Evolutionary conservation across 345 rosid genomes (phyloP).

Genomic region (Syzygium grande): DNA sequence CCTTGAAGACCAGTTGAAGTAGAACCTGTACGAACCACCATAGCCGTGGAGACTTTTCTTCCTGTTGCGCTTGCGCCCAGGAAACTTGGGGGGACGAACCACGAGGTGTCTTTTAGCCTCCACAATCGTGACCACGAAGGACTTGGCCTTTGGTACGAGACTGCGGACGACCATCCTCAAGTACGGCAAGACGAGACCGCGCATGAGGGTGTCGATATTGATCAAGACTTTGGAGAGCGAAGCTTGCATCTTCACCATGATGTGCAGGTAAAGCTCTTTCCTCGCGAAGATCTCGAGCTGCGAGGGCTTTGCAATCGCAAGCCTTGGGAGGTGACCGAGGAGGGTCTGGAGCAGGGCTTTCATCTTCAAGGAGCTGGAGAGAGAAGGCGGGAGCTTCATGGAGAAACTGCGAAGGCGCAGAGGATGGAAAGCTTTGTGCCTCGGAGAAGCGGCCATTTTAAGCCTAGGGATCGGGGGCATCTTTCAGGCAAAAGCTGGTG

Average conservation of each 20-base stretch:
- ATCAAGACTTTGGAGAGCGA: not conserved
- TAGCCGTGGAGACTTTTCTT: not conserved
- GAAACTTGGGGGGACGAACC: not conserved
- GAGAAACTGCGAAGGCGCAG: not conserved
- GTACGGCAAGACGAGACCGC: not conserved
- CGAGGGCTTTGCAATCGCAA: not conserved
- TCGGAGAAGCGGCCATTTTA: not conserved
- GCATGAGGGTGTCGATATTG: not conserved
- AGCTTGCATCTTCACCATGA: not conserved
- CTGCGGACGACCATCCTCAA: not conserved
- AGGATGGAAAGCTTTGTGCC: not conserved
- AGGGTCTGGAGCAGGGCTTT: not conserved
- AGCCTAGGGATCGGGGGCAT: not conserved
- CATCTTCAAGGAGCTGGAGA: not conserved
- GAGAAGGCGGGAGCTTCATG: not conserved
- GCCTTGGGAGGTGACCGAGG: not conserved
- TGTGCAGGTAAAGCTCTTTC: not conserved
- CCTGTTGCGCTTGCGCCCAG: not conserved
- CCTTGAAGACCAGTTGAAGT: conserved; percentile 4
- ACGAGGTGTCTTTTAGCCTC: not conserved
- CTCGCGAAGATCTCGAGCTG: not conserved
- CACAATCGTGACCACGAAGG: not conserved
- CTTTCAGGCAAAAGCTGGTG: not conserved
- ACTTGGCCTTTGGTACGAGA: not conserved
- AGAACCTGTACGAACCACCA: not conserved